Base-by-base conservation (phyloP, 805 yeast species). In the Pachysolen tannophilus region DNA sequence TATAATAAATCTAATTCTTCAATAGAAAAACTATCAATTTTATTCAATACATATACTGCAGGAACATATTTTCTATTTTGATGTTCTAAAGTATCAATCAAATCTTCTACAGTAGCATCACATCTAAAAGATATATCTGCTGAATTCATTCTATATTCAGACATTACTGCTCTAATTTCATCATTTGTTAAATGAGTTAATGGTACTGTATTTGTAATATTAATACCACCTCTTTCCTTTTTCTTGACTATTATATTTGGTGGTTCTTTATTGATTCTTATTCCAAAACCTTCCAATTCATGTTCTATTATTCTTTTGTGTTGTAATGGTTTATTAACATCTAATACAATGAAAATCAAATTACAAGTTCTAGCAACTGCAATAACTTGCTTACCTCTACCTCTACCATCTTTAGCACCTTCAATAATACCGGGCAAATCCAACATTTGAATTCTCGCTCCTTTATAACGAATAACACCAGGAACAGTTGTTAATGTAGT, bases 351-450 rank as follows among this genome's bases (percentile, higher is more conserved):
- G 58, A 92, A 92, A 33, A 92, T 73, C 50, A 92, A 66, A 56
- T 92, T 88, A 56, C 96, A 94, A 3, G 97, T 86, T 61, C 98
- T 75, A n/a, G 97, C 97, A 40, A 92, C 98, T 2, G 98, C 98
- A 61, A 92, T 92, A 37, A 92, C 98, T 63, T 92, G 98, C 48
- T 74, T 81, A 70, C 94, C 94, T 69, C 94, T 72, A 63, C 94
- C 94, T 56, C 82, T 76, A 61, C 94, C 94, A 51, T 83, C 92
- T 46, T 82, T 82, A 43, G 94, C 94, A 60, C 94, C 94, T 59
- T 83, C 92, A 52, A 83, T 82, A 47, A 83, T 83, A 55, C 94
- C 94, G 7, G 94, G 94, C 43, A 83, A 72, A 71, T 83, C 94
- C 50, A 83, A 61, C 94, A 92, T 86, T 65, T 92, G 99, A 45